Evolutionary conservation across 306 rosid species (phyloP), one percentile per base, ranked within the genome.

Genomic region (Dryas octopetala): DNA sequence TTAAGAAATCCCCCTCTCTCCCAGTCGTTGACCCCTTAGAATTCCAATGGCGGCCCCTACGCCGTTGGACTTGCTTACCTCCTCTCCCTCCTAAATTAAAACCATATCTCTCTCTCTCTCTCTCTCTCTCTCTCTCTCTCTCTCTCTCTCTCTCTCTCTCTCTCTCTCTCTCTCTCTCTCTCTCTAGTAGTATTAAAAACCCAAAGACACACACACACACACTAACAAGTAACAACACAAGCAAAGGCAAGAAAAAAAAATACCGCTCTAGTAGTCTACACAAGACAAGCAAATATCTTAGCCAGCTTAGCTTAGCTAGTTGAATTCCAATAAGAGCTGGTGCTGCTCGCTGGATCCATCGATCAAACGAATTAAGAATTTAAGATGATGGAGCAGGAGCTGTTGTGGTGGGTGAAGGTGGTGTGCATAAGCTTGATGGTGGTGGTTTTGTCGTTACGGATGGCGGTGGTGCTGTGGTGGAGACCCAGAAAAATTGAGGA

Each of bases 1-100:
- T 6, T 62, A 15, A 38, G 53, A 64, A 38, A 61, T 41, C 50
- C 26, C 45, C 43, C 47, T 13, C 63, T 70, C 41, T 68, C n/a
- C 7, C 57, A 70, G 66, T 83, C 84, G 97, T 96, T 92, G 98
- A 92, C 98, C 88, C 68, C 91, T 88, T 69, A 51, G 82, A 85
- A 74, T 78, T 85, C 79, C 85, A 86, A 87, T 86, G 90, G 97
- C 97, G 99, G 91, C 89, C 97, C 97, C 98, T 86, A 90, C 97
- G 96, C 85, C 96, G 97, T 84, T 90, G 98, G 96, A 83, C 89
- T 84, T 85, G 96, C 79, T 52, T 55, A 49, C 48, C 77, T 64
- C 23, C 54, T 68, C 68, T 74, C 17, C 62, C 45, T 57, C 72
- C 68, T 1, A 62, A 69, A 62, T 80, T 75, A 62, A 68, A 60